A percentile compares a stretch with the other conserved stretches of the same genome.
Conservation (phyloP, 2,329 filamentous ascomycete species). For the Talaromyces sp. region DNA sequence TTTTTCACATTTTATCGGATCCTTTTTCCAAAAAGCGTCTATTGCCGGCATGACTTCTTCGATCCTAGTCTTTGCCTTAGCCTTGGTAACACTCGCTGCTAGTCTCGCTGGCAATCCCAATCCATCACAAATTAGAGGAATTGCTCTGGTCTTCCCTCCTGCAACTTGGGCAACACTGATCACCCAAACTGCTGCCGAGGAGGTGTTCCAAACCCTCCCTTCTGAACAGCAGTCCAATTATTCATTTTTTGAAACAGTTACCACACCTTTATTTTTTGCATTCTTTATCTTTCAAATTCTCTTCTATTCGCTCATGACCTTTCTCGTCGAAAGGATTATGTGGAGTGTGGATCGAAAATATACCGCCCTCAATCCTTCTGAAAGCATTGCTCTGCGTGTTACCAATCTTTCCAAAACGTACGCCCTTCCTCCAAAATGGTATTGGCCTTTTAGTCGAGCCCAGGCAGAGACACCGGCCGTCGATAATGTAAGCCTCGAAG, state of each 20-base stretch:
- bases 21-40: constrained; percentile 83
- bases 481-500: constrained; percentile 66
- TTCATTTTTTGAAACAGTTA: neutral
- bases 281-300: constrained; percentile 75
- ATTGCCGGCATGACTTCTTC: constrained; percentile 78
- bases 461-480: constrained; percentile 66
- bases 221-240: neutral
- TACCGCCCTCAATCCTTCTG: constrained; percentile 31
- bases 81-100: constrained; percentile 76
- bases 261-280: constrained; percentile 25
- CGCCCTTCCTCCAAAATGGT: constrained; percentile 21
- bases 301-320: constrained; percentile 73
- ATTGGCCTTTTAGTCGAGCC: constrained; percentile 7
- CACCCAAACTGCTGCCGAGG: constrained; percentile 72
- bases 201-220: constrained; percentile 51
- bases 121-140: constrained; percentile 58
- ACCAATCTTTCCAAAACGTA: constrained; percentile 76
- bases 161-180: constrained; percentile 85
- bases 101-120: constrained; percentile 52
- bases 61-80: constrained; percentile 70
- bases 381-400: constrained; percentile 64
- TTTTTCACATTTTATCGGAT: constrained; percentile 74
- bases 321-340: constrained; percentile 68
- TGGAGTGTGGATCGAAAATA: constrained; percentile 65
- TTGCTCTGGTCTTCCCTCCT: constrained; percentile 76